These are phyloP conservation scores for Beauveria bassiana DNA, from an alignment of 2,329 filamentous ascomycete species.

Conservation along the genomic window DNA sequence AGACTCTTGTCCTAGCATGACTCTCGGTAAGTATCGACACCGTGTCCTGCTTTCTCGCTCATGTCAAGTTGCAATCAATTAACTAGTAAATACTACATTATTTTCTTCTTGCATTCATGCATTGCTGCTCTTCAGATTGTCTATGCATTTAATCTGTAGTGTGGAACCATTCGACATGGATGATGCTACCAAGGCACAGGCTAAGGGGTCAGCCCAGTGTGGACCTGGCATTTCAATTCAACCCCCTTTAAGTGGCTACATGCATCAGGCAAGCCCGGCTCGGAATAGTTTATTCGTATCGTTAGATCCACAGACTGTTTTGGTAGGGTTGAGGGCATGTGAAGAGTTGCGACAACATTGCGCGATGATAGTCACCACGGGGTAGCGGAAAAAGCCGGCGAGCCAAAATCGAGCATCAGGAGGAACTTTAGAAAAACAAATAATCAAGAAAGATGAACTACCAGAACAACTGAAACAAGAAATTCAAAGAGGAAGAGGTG, in stretches of 20 bases:
- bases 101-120: not conserved
- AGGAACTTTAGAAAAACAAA: too few species aligned
- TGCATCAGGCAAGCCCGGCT: not conserved
- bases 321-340: too few species aligned
- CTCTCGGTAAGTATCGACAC: too few species aligned
- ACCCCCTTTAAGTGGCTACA: conserved; percentile 4
- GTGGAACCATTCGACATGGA: not conserved
- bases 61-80: too few species aligned
- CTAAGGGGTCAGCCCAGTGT: not conserved
- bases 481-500: too few species aligned
- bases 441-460: too few species aligned
- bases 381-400: too few species aligned
- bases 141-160: not conserved
- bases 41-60: too few species aligned
- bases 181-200: not conserved
- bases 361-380: not conserved
- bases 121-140: not conserved
- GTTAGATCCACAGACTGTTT: not conserved
- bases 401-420: too few species aligned
- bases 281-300: not conserved
- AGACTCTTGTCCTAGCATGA: too few species aligned
- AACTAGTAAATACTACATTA: too few species aligned
- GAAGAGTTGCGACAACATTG: not conserved
- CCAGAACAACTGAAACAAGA: too few species aligned
- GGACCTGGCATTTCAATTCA: conserved; percentile 5